Evolutionary conservation across 805 yeast genomes (phyloP), one percentile per base, ranked within the genome.

Genomic region (Kuraishia borneana): DNA sequence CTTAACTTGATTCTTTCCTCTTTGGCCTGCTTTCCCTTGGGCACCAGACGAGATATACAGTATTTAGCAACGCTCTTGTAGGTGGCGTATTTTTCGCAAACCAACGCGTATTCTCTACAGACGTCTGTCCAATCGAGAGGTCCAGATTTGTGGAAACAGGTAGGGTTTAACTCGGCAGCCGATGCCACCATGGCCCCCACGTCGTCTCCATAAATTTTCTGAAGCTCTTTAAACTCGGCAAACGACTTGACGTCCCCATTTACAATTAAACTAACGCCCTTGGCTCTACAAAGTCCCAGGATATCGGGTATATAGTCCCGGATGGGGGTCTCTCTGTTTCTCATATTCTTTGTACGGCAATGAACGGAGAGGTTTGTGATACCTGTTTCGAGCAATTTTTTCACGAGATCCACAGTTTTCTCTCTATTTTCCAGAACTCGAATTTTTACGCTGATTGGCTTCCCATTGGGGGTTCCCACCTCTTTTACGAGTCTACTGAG

Each of bases 131-230:
- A 83, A 0, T 70, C 60, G 31, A 65, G 50, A 4, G 70, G 67
- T 0, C 56, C 61, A 1, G 47, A 42, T 6, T 51, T 48, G 21
- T 54, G 53, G 52, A 92, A 92, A 26, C 83, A 77, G 1, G 94
- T 67, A 6, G 95, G 92, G 50, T 92, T 88, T 5, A 68, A 50
- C 56, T 92, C 97, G 0, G 96, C 97, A 21, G 76, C 74, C 21
- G 84, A 80, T 1, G 96, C 98, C 47, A 88, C 76, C 98, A 92
- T 89, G 5, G 84, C 88, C 3, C 97, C 95, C n/a, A 80, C 58
- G 34, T 71, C 70, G 2, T 67, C 65, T 1, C 77, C 73, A 43
- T 68, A 70, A n/a, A 56, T 51, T 7, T 55, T 43, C 46, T 73
- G 78, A 28, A 88, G 48, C 18, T 60, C 58, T 6, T 44, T 39